Base-by-base conservation (phyloP, 108 stramenopile species). In the Fragilariopsis cylindrus region DNA sequence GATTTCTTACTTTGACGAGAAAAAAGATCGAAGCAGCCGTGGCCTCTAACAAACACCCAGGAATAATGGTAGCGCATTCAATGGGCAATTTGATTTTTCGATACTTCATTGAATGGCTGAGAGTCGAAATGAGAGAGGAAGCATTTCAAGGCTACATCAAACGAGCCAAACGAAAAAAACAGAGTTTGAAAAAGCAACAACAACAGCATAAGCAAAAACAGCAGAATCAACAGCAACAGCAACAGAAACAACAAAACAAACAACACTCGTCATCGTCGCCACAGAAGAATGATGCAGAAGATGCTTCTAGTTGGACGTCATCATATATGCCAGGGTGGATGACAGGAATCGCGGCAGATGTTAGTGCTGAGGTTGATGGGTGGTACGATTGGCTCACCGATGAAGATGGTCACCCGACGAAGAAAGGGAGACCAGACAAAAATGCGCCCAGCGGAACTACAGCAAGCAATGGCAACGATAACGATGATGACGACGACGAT, bases 41-140 rank as follows among this genome's bases (percentile, higher is more conserved):
- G 18, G 74, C 83, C 44, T 74, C 76, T 18, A 91, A 87, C 77
- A 84, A 85, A 6, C 41, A 79, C 40, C 92, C 94, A 39, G 94
- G 92, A 7, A 92, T 95, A 48, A 77, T 93, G 82, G 90, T 95
- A 8, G 94, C 94, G n/a, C 94, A 92, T 85, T 88, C 87, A 30
- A 88, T 90, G 77, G 94, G 94, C 44, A 95, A 95, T 76, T 15
- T 77, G 16, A 85, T 92, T 3, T 91, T 95, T 84, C 90, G 90
- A 3, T 95, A 92, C 76, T 95, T 95, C 73, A 70, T 92, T 50
- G 87, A 89, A 68, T 95, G 94, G 94, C 73, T 95, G 6, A 71
- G 86, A 43, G 72, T 82, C 6, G 81, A 94, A 87, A 80, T 94
- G 83, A 70, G 81, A 71, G 73, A 92, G 55, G 91, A 95, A 63